Conservation (phyloP, 805 yeast species). For the Ogataea ganodermae region DNA sequence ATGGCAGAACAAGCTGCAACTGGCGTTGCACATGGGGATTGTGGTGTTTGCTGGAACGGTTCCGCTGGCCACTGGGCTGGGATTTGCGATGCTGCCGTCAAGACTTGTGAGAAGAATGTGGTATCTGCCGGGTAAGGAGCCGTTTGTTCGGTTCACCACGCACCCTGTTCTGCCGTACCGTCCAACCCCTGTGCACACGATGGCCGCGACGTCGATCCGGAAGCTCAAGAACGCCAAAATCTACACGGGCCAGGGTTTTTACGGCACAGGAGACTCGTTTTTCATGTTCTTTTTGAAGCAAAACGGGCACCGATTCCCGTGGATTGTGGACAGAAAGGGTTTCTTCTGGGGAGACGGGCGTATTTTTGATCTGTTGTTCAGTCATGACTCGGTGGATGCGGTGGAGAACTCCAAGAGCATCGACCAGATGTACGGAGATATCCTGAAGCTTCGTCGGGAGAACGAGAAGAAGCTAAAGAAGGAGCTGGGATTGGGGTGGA, state of each 20-base stretch:
- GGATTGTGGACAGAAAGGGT: slow-evolving; percentile 82
- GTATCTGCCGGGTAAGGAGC: slow-evolving; percentile 63
- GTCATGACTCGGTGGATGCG: slow-evolving; percentile 72
- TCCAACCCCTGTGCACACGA: slow-evolving; percentile 72
- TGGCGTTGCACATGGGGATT: slow-evolving; percentile 31
- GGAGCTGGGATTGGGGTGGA: slow-evolving; percentile 63
- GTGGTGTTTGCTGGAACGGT: slow-evolving; percentile 42
- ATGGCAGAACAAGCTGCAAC: slow-evolving; percentile 27
- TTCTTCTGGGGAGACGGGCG: slow-evolving; percentile 94
- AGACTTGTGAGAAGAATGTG: slow-evolving; percentile 74
- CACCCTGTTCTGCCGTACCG: slow-evolving; percentile 76
- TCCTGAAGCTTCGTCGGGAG: slow-evolving; percentile 43
- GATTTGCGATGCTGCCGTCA: slow-evolving; percentile 60
- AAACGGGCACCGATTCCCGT: slow-evolving; percentile 53
- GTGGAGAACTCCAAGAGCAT: slow-evolving; percentile 56
- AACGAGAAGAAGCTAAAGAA: slow-evolving; percentile 51
- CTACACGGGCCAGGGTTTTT: slow-evolving; percentile 87
- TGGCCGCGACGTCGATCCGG: slow-evolving; percentile 57
- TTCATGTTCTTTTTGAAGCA: slow-evolving; percentile 76
- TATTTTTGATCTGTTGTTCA: slow-evolving; percentile 77
- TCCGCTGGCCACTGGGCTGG: slow-evolving; percentile 43
- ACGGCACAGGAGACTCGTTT: slow-evolving; percentile 77
- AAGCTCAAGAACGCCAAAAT: slow-evolving; percentile 66
- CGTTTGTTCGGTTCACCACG: slow-evolving; percentile 58
- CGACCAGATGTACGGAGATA: slow-evolving; percentile 34